Percentiles rank a stretch among this genome's conserved stretches.
Conservation (phyloP, 768 basidiomycete genomes). For the Steccherinum ochraceum region DNA sequence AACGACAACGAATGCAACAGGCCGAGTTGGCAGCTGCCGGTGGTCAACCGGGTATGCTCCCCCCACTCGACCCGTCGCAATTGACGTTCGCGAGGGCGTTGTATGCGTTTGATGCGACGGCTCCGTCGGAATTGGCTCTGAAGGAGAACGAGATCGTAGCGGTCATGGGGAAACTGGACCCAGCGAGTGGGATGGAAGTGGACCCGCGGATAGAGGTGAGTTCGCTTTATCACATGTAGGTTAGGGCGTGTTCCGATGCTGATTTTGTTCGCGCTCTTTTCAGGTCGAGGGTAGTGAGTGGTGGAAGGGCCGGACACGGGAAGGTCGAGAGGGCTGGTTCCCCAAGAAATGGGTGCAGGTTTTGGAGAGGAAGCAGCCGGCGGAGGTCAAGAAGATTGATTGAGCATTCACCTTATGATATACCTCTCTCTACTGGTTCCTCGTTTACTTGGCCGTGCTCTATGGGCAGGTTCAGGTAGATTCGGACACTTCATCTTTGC, state of each 20-base stretch:
- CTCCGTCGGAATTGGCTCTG: slow-evolving; percentile 72
- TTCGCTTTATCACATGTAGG: not conserved
- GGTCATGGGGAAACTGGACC: slow-evolving; percentile 75
- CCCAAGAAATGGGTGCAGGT: slow-evolving; percentile 84
- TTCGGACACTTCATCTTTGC: too few relatives aligned
- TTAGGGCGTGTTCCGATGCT: too few relatives aligned
- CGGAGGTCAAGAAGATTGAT: slow-evolving; percentile 34
- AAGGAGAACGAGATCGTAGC: slow-evolving; percentile 92
- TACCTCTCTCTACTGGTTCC: too few relatives aligned
- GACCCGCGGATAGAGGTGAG: slow-evolving; percentile 54
- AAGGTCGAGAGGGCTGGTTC: slow-evolving; percentile 94
- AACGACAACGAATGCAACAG: slow-evolving; percentile 40
- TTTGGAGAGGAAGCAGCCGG: slow-evolving; percentile 39
- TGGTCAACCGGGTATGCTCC: slow-evolving; percentile 29
- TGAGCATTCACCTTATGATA: slow-evolving; percentile 18
- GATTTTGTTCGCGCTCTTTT: too few relatives aligned
- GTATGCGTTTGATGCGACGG: slow-evolving; percentile 71
- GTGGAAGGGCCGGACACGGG: slow-evolving; percentile 93
- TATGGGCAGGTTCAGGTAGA: too few relatives aligned
- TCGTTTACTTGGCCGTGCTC: too few relatives aligned
- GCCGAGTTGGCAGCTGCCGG: slow-evolving; percentile 29
- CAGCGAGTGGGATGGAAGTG: slow-evolving; percentile 58
- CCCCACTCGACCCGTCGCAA: slow-evolving; percentile 69
- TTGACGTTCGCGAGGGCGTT: slow-evolving; percentile 81
- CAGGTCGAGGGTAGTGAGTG: slow-evolving; percentile 60